Evolutionary conservation across 257 asterid species (phyloP).

Genomic region (Paulownia fortunei): DNA sequence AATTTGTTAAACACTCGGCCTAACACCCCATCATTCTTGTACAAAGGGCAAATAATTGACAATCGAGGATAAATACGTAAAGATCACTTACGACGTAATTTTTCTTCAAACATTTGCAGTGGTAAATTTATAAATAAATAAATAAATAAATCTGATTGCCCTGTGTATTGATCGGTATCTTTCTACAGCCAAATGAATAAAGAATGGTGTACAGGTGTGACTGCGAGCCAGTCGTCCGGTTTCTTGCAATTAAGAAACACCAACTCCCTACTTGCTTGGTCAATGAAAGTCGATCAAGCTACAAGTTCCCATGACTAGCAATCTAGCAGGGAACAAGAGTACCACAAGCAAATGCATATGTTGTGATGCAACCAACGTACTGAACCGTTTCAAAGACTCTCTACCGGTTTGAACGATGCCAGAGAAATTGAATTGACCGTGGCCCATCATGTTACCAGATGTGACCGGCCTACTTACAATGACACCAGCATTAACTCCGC

Average conservation of each 20-base stretch:
- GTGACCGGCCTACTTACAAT: slow-evolving; percentile 37
- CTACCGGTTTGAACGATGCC: slow-evolving; percentile 64
- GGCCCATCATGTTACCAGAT: slow-evolving; percentile 43
- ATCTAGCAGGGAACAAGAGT: slow-evolving; percentile 69
- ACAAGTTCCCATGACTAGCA: slow-evolving; percentile 58
- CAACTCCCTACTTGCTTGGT: slow-evolving; percentile 18
- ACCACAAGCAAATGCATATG: slow-evolving; percentile 85
- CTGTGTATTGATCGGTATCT: neutral
- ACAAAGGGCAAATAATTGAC: neutral
- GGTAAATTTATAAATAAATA: neutral
- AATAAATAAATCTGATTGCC: neutral
- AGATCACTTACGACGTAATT: too few species aligned
- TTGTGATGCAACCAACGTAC: slow-evolving; percentile 72
- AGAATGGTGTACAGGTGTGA: neutral
- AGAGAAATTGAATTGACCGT: slow-evolving; percentile 54
- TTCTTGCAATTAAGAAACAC: neutral
- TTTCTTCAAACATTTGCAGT: neutral
- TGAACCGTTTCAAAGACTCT: slow-evolving; percentile 71
- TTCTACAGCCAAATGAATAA: neutral
- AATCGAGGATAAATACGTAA: neutral
- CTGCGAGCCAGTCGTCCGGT: too few species aligned
- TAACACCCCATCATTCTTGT: too few species aligned
- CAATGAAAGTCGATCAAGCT: slow-evolving; percentile 29
- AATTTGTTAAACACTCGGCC: too few species aligned
- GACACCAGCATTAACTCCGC: slow-evolving; percentile 39